Conservation (phyloP, 345 rosid genomes). For the Cardiospermum halicacabum region DNA sequence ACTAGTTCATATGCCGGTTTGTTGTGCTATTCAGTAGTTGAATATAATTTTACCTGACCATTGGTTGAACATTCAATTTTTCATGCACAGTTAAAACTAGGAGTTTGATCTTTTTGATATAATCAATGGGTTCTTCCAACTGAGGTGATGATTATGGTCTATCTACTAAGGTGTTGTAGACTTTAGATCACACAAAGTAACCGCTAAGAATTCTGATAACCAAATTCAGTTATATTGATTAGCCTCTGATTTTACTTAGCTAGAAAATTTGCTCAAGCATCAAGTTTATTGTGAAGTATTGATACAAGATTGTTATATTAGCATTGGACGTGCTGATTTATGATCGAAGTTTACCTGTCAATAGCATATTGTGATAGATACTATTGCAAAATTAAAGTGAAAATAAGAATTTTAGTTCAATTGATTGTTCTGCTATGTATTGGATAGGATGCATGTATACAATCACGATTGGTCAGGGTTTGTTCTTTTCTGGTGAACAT, state of each 20-base stretch:
- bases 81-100: neutral
- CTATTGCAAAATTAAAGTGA: neutral
- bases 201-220: neutral
- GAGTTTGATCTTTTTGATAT: too few species aligned
- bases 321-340: neutral
- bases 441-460: neutral
- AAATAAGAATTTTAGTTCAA: neutral
- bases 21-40: neutral
- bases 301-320: too few species aligned
- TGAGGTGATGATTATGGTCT: too few species aligned
- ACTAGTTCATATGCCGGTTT: neutral
- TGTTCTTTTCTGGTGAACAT: neutral
- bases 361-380: neutral
- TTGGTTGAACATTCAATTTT: conserved; percentile 1
- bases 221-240: neutral
- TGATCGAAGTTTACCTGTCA: neutral
- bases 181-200: neutral
- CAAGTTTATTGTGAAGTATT: too few species aligned
- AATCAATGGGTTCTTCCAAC: too few species aligned
- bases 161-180: too few species aligned
- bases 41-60: neutral
- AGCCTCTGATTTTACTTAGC: neutral
- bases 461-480: neutral
- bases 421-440: neutral
- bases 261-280: too few species aligned